These are phyloP conservation scores for Tylopilus orsonianus DNA, from an alignment of 1,284 basidiomycete genomes.

Conservation along the genomic window DNA sequence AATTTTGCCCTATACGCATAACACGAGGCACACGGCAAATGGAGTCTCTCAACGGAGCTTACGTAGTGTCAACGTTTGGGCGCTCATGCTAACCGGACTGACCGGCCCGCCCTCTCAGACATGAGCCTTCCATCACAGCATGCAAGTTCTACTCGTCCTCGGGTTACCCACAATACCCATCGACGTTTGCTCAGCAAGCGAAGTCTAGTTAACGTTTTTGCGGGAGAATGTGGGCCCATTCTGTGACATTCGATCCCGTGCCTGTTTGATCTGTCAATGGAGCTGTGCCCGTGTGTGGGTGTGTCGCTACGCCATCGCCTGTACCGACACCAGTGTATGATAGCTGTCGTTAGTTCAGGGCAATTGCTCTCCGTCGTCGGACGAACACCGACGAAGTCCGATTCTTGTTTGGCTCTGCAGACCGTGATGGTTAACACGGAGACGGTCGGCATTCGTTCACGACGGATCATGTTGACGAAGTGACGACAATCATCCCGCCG, in stretches of 20 bases:
- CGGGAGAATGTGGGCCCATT: neutral
- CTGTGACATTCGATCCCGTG: neutral
- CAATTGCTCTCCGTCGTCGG: no score
- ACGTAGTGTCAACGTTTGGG: constrained; percentile 8
- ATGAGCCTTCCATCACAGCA: constrained; percentile 12
- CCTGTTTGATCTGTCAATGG: neutral
- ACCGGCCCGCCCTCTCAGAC: no score
- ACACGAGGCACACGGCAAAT: constrained; percentile 8
- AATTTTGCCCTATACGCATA: neutral
- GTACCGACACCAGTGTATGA: no score
- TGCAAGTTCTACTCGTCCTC: constrained; percentile 12
- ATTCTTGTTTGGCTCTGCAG: neutral
- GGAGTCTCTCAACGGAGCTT: constrained; percentile 4
- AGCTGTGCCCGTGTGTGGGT: constrained; percentile 9
- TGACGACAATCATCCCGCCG: neutral
- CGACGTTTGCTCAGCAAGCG: neutral
- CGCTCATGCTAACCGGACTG: no score
- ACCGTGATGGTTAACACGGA: constrained; percentile 8
- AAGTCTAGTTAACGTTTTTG: neutral
- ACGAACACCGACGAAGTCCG: neutral
- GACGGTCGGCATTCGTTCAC: constrained; percentile 1
- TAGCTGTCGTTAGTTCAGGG: no score
- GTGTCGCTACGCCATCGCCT: no score
- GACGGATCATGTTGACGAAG: constrained; percentile 5
- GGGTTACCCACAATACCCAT: constrained; percentile 12